Percentiles rank a stretch among this genome's conserved stretches.
Conservation (phyloP, 352 stramenopile genomes). For the Phytophthora multivora region DNA sequence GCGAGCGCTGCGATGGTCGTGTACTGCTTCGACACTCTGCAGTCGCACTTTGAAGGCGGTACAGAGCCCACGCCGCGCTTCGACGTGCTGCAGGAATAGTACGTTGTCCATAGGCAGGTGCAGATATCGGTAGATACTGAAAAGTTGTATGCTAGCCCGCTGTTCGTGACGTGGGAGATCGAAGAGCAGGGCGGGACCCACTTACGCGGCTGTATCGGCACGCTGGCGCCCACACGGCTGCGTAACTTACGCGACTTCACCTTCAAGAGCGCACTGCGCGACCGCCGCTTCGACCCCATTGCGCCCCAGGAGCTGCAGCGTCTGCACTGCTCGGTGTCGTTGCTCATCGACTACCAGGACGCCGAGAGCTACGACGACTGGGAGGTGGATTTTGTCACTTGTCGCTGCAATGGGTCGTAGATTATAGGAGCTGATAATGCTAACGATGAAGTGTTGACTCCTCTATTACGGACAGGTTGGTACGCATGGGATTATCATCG, state of each 20-base stretch:
- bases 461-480: slow-evolving; percentile 44
- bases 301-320: slow-evolving; percentile 62
- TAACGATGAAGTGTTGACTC: background rate
- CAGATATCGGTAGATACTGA: no score
- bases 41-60: slow-evolving; percentile 64
- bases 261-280: slow-evolving; percentile 82
- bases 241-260: slow-evolving; percentile 79
- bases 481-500: slow-evolving; percentile 82
- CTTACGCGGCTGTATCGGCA: slow-evolving; percentile 82
- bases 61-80: slow-evolving; percentile 59
- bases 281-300: slow-evolving; percentile 82
- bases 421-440: background rate
- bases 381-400: slow-evolving; percentile 44
- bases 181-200: slow-evolving; percentile 51
- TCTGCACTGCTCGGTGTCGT: slow-evolving; percentile 78
- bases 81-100: slow-evolving; percentile 66
- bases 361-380: slow-evolving; percentile 80
- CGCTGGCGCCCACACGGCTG: slow-evolving; percentile 65
- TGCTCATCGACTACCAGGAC: slow-evolving; percentile 84
- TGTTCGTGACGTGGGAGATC: slow-evolving; percentile 89
- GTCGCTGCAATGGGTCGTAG: background rate
- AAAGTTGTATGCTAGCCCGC: slow-evolving; percentile 38
- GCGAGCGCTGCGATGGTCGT: slow-evolving; percentile 81
- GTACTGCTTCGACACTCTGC: slow-evolving; percentile 86
- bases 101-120: background rate